These are phyloP conservation scores for Fusarium humuli DNA, from an alignment of 2,329 filamentous ascomycete genomes.

Conservation along the genomic window DNA sequence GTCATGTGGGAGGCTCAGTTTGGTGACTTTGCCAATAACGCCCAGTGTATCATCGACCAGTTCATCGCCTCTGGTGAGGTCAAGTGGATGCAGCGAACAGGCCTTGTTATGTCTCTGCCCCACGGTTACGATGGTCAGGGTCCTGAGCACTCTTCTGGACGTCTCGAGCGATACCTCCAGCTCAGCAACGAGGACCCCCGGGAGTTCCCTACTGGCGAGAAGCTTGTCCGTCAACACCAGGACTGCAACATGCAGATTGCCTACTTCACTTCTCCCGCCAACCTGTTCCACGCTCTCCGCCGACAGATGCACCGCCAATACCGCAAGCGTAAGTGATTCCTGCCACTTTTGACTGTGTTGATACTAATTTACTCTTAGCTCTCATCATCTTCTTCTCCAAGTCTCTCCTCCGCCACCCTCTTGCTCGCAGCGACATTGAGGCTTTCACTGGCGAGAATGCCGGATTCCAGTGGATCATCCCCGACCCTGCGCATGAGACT, in stretches of 20 bases:
- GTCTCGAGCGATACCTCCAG: constrained; percentile 97
- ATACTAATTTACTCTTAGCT: constrained; percentile 58
- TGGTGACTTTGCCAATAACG: constrained; percentile 99
- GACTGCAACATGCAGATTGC: constrained; percentile 99
- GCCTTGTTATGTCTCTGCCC: constrained; percentile 93
- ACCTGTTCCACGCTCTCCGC: constrained; percentile 95
- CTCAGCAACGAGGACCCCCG: constrained; percentile 97
- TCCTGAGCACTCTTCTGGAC: constrained; percentile 96
- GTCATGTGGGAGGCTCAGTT: constrained; percentile 99
- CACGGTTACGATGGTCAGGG: constrained; percentile 99
- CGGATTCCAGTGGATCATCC: constrained; percentile 97
- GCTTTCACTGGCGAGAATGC: constrained; percentile 87
- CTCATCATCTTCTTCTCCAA: constrained; percentile 99
- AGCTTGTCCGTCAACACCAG: constrained; percentile 96
- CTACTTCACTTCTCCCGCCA: constrained; percentile 96
- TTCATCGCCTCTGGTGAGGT: constrained; percentile 97
- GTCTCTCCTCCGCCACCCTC: constrained; percentile 90
- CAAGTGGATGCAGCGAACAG: constrained; percentile 98
- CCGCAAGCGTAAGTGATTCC: constrained; percentile 84
- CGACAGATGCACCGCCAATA: constrained; percentile 99
- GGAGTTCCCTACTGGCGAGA: constrained; percentile 87
- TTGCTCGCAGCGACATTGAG: constrained; percentile 89
- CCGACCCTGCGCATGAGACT: constrained; percentile 84
- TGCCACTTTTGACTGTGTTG: neutral
- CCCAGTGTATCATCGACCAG: constrained; percentile 98